These are phyloP conservation scores for Gynandropsis gynandra DNA, from an alignment of 345 rosid genomes.

Conservation along the genomic window DNA sequence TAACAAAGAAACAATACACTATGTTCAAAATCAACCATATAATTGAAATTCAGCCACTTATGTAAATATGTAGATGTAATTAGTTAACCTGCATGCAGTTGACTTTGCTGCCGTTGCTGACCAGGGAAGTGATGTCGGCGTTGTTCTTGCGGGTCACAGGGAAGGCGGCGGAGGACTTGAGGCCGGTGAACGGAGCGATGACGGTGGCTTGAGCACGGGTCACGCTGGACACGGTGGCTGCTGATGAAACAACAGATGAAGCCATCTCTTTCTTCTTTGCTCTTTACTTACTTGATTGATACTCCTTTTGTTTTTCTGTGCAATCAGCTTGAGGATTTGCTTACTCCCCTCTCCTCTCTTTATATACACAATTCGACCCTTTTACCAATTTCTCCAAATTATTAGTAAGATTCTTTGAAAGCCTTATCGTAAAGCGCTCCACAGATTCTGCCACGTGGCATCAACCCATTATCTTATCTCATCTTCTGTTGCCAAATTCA, in stretches of 20 bases:
- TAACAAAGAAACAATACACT: too few species aligned
- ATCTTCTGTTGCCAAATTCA: neutral
- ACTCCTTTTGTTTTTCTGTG: neutral
- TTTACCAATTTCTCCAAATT: neutral
- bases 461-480: conserved; percentile 17
- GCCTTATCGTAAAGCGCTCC: conserved; percentile 21
- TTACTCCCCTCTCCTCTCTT: neutral
- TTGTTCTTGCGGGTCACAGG: conserved; percentile 25
- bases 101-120: conserved; percentile 36
- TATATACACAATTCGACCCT: conserved; percentile 1
- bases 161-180: conserved; percentile 28
- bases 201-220: conserved; percentile 27
- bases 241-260: conserved; percentile 28
- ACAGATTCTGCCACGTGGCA: conserved; percentile 23
- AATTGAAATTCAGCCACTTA: too few species aligned
- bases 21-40: neutral
- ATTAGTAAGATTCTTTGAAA: too few species aligned
- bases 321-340: neutral
- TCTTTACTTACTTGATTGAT: neutral
- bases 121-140: conserved; percentile 28
- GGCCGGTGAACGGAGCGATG: conserved; percentile 40
- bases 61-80: too few species aligned
- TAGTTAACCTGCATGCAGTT: conserved; percentile 29
- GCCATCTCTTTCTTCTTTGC: conserved; percentile 20
- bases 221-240: conserved; percentile 20